phyloP scores from a whole-genome alignment of 805 yeast genomes.

The Scheffersomyces lignosus region DNA sequence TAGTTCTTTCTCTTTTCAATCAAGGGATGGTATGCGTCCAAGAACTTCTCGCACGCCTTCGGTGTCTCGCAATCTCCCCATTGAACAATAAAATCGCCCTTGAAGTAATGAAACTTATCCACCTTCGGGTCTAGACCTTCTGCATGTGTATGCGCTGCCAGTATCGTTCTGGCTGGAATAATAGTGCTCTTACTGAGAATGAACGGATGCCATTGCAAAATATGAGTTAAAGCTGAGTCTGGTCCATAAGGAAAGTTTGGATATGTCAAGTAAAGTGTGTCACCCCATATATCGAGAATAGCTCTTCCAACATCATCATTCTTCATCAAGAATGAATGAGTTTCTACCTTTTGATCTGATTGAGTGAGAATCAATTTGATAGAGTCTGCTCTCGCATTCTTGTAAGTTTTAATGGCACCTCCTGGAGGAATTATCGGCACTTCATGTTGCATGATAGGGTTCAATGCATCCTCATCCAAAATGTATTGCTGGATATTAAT shows the following conservation, averaged over 20 bases:
- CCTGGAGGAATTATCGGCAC: conserved; percentile 72
- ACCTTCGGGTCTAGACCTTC: conserved; percentile 12
- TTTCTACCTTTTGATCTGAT: conserved; percentile 59
- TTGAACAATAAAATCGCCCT: conserved; percentile 68
- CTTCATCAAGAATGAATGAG: conserved; percentile 69
- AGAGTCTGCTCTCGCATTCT: conserved; percentile 52
- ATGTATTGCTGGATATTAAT: conserved; percentile 61
- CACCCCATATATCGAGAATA: conserved; percentile 78
- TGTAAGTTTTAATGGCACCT: conserved; percentile 69
- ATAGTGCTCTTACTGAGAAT: conserved; percentile 71
- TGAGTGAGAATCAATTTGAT: conserved; percentile 70
- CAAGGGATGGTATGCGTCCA: too few species aligned
- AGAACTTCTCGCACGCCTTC: conserved; percentile 52
- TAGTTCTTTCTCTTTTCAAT: too few species aligned
- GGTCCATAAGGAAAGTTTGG: conserved; percentile 58
- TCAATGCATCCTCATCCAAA: conserved; percentile 59
- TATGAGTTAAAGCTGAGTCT: conserved; percentile 75
- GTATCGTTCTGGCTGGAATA: conserved; percentile 51
- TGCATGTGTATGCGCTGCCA: conserved; percentile 23
- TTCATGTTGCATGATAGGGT: conserved; percentile 63
- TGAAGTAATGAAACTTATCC: conserved; percentile 41
- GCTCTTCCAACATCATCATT: conserved; percentile 67
- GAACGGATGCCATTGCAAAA: conserved; percentile 93
- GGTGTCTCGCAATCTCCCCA: conserved; percentile 57
- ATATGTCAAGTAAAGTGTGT: conserved; percentile 68